phyloP scores from a whole-genome alignment of 1,284 basidiomycete species.

The Leccinum fallax region DNA sequence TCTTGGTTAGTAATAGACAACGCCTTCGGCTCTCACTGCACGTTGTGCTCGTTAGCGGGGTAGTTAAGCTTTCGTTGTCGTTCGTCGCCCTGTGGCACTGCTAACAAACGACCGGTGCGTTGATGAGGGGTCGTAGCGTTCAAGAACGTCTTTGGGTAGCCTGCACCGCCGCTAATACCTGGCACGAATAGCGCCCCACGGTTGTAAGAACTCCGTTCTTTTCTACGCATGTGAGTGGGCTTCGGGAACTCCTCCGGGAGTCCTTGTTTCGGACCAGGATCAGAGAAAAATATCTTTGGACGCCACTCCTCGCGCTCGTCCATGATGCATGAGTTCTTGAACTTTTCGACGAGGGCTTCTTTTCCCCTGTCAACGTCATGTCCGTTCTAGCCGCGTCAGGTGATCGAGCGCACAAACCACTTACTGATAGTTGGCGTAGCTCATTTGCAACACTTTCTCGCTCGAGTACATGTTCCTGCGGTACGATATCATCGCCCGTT shows the following conservation, averaged over 20 bases:
- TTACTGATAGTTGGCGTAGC: slow-evolving; percentile 85
- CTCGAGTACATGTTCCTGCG: slow-evolving; percentile 84
- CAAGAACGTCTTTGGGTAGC: slow-evolving; percentile 34
- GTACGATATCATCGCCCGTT: slow-evolving; percentile 4
- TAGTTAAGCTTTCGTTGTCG: slow-evolving; percentile 30
- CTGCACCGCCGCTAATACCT: slow-evolving; percentile 35
- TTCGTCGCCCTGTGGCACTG: slow-evolving; percentile 25
- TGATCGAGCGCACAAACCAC: slow-evolving; percentile 31
- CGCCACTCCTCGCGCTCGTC: slow-evolving; percentile 79
- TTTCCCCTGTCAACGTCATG: slow-evolving; percentile 60
- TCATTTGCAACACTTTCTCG: slow-evolving; percentile 85
- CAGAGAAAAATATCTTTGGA: slow-evolving; percentile 83
- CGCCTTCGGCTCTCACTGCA: slow-evolving; percentile 3
- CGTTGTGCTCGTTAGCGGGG: slow-evolving; percentile 12
- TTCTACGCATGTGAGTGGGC: slow-evolving; percentile 73
- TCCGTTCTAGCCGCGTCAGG: slow-evolving; percentile 11
- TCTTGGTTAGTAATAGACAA: neutral
- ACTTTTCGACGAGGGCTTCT: slow-evolving; percentile 83
- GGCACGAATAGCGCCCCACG: slow-evolving; percentile 69
- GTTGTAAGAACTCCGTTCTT: slow-evolving; percentile 75
- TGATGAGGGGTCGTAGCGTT: slow-evolving; percentile 27
- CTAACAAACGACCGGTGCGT: slow-evolving; percentile 22
- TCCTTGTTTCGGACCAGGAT: slow-evolving; percentile 67
- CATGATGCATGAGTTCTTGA: slow-evolving; percentile 85
- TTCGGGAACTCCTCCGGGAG: slow-evolving; percentile 79